These are phyloP conservation scores for Plectosphaerella cucumerina DNA, from an alignment of 2,329 filamentous ascomycete genomes.

Conservation along the genomic window DNA sequence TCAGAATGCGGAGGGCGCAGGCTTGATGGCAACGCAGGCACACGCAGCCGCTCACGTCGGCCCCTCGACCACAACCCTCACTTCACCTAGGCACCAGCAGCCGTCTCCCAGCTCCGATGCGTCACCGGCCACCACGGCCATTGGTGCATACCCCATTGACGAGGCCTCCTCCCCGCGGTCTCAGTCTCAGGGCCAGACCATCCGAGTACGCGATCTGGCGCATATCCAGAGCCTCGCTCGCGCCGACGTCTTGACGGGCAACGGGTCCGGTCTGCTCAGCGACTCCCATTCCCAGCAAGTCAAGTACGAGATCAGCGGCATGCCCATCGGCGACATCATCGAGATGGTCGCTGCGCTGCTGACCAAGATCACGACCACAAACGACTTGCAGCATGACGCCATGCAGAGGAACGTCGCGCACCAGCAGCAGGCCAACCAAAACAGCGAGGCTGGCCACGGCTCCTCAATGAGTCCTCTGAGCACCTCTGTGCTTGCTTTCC, in stretches of 20 bases:
- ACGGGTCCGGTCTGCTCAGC: slow-evolving; percentile 43
- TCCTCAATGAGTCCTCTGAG: slow-evolving; percentile 57
- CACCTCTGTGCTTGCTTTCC: slow-evolving; percentile 81
- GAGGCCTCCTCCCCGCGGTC: slow-evolving; percentile 18
- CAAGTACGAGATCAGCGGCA: slow-evolving; percentile 91
- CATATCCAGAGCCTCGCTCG: slow-evolving; percentile 87
- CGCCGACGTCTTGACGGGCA: slow-evolving; percentile 64
- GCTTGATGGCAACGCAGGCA: slow-evolving; percentile 44
- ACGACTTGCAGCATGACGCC: slow-evolving; percentile 90
- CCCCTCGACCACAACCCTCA: slow-evolving; percentile 16
- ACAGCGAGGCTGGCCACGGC: slow-evolving; percentile 42
- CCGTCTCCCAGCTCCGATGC: slow-evolving; percentile 32
- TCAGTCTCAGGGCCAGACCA: slow-evolving; percentile 40
- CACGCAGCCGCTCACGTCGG: slow-evolving; percentile 5
- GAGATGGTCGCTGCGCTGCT: slow-evolving; percentile 97
- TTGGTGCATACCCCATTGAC: slow-evolving; percentile 18
- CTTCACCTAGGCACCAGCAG: slow-evolving; percentile 17
- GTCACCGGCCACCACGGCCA: slow-evolving; percentile 16
- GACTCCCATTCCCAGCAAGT: slow-evolving; percentile 50
- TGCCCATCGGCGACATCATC: slow-evolving; percentile 96
- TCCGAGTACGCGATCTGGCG: slow-evolving; percentile 82
- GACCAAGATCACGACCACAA: slow-evolving; percentile 96
- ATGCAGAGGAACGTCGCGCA: slow-evolving; percentile 68
- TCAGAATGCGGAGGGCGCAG: slow-evolving; percentile 35
- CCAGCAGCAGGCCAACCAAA: slow-evolving; percentile 48